Percentiles rank a stretch among this genome's conserved stretches.
These are phyloP conservation scores for Ophiostoma piceae DNA, from an alignment of 2,329 filamentous ascomycete genomes.

Conservation along the genomic window DNA sequence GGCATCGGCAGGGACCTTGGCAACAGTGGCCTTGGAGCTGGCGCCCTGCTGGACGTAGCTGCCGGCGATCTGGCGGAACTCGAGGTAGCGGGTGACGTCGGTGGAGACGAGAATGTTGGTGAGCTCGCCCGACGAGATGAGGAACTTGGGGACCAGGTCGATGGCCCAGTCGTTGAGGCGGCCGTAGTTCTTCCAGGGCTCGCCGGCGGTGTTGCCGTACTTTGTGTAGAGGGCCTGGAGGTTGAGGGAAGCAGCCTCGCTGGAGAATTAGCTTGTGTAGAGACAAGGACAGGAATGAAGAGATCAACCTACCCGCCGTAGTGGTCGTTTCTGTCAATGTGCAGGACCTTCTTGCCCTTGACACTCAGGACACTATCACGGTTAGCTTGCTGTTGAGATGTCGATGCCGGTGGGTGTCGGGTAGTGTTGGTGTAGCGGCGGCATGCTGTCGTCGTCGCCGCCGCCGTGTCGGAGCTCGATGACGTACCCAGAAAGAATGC, in stretches of 20 bases:
- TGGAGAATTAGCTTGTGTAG: constrained; percentile 34
- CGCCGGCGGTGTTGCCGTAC: constrained; percentile 73
- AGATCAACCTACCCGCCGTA: constrained; percentile 76
- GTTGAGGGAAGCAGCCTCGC: constrained; percentile 94
- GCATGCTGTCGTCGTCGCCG: neutral
- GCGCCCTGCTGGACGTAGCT: constrained; percentile 91
- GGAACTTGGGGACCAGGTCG: constrained; percentile 93
- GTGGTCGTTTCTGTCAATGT: constrained; percentile 97
- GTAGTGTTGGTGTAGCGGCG: neutral
- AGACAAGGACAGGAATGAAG: neutral
- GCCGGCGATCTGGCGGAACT: constrained; percentile 91
- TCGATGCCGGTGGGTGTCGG: neutral
- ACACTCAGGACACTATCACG: constrained; percentile 77
- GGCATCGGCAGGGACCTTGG: constrained; percentile 94
- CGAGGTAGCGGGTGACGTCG: constrained; percentile 81
- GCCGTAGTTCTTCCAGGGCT: constrained; percentile 98
- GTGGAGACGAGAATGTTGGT: constrained; percentile 98
- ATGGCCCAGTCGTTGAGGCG: constrained; percentile 99
- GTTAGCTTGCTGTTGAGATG: constrained; percentile 13
- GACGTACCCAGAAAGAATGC: constrained; percentile 84
- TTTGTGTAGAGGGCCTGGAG: constrained; percentile 97
- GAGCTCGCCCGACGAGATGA: constrained; percentile 97
- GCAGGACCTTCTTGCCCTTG: constrained; percentile 97
- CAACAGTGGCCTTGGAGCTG: constrained; percentile 79
- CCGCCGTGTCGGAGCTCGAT: neutral